Conservation (phyloP, 345 rosid species). For the Bruguiera parviflora region DNA sequence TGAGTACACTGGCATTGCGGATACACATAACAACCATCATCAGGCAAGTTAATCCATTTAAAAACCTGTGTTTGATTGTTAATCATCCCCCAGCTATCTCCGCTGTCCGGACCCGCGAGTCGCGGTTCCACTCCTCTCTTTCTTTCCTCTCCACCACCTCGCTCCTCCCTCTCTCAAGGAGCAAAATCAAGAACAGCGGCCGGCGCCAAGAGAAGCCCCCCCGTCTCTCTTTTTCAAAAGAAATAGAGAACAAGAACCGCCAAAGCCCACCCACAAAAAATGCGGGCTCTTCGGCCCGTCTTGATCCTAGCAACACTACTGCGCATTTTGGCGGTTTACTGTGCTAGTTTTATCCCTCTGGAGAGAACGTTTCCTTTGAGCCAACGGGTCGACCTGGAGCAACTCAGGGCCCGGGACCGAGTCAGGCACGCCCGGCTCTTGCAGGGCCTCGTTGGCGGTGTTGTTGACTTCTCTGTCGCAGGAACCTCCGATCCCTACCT, state of each 20-base stretch:
- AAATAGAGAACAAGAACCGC: neutral
- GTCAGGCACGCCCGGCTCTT: conserved; percentile 69
- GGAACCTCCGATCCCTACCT: conserved; percentile 88
- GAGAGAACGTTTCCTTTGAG: conserved; percentile 65
- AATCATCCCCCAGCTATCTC: neutral
- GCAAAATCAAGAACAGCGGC: conserved; percentile 25
- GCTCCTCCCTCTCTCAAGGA: conserved; percentile 28
- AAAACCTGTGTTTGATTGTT: conserved; percentile 4
- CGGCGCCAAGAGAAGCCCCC: neutral
- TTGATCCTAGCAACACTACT: conserved; percentile 18
- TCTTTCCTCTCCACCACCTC: conserved; percentile 3
- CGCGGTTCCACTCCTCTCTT: conserved; percentile 21
- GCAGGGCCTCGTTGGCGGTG: conserved; percentile 50
- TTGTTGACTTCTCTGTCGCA: conserved; percentile 61
- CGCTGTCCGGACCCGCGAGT: neutral
- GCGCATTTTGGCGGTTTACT: conserved; percentile 30
- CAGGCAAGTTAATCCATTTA: conserved; percentile 2
- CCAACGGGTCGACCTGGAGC: conserved; percentile 44
- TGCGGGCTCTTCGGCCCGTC: conserved; percentile 23
- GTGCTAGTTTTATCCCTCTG: conserved; percentile 46
- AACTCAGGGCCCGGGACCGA: conserved; percentile 64
- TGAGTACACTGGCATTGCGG: too few relatives aligned
- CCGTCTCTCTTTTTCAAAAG: conserved; percentile 1
- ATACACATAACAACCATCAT: too few relatives aligned
- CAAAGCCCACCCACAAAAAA: conserved; percentile 13